These are phyloP conservation scores for Alternaria novae-zelandiae DNA, from an alignment of 2,329 filamentous ascomycete genomes.

Conservation along the genomic window DNA sequence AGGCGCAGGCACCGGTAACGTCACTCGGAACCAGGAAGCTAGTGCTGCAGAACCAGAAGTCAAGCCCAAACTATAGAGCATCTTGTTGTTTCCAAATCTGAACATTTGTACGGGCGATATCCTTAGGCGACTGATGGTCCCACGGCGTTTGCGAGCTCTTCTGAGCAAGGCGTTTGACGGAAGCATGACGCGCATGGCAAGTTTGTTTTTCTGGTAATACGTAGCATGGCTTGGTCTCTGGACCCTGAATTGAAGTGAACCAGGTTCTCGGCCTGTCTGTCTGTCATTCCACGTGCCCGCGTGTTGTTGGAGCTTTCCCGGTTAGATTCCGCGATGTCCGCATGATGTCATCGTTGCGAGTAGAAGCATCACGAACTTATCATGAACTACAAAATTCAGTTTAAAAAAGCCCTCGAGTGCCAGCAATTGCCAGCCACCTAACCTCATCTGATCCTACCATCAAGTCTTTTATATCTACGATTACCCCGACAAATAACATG, in stretches of 20 bases:
- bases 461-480: background rate
- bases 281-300: background rate
- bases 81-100: background rate
- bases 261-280: background rate
- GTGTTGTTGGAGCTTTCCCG: background rate
- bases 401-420: background rate
- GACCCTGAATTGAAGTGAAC: background rate
- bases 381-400: background rate
- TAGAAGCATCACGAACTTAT: slow-evolving; percentile 8
- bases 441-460: background rate
- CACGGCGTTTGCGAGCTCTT: slow-evolving; percentile 15
- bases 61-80: slow-evolving; percentile 56
- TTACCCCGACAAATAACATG: slow-evolving; percentile 18
- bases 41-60: slow-evolving; percentile 64
- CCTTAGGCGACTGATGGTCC: slow-evolving; percentile 2
- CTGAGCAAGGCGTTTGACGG: slow-evolving; percentile 12
- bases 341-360: slow-evolving; percentile 22
- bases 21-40: slow-evolving; percentile 85
- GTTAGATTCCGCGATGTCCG: slow-evolving; percentile 15
- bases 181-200: background rate
- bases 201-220: background rate
- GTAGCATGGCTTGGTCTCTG: slow-evolving; percentile 3
- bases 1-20: slow-evolving; percentile 74
- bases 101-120: background rate
- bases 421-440: background rate